phyloP scores from a whole-genome alignment of 1,284 basidiomycete species.

The Naganishia albida region DNA sequence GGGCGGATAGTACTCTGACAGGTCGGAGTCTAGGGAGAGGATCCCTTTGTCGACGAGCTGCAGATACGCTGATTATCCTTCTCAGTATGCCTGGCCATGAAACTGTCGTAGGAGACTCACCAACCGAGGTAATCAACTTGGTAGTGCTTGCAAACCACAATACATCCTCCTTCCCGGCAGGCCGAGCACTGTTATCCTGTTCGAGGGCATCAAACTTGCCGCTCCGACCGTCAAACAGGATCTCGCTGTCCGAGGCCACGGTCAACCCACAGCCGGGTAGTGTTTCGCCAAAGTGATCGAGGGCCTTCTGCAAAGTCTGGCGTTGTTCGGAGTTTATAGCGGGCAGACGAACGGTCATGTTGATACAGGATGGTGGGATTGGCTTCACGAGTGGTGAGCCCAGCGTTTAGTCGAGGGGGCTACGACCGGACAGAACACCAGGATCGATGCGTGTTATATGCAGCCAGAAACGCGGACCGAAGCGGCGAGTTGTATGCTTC shows the following conservation, averaged over 20 bases:
- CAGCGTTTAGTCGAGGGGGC: too few relatives aligned
- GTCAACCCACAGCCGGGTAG: conserved; percentile 37
- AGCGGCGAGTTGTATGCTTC: too few relatives aligned
- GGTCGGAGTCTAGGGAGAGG: conserved; percentile 38
- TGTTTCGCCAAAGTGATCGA: conserved; percentile 31
- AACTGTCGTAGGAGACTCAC: conserved; percentile 25
- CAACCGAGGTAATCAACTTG: conserved; percentile 43
- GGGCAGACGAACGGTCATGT: conserved; percentile 19
- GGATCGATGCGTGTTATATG: too few relatives aligned
- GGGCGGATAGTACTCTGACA: conserved; percentile 35
- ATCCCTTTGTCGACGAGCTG: conserved; percentile 42
- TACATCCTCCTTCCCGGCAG: conserved; percentile 34
- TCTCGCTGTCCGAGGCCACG: conserved; percentile 32
- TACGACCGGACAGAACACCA: too few relatives aligned
- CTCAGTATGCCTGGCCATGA: too few relatives aligned
- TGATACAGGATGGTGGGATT: neutral
- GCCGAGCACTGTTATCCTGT: neutral
- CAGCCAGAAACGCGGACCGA: too few relatives aligned
- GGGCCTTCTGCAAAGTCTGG: conserved; percentile 33
- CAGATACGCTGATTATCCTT: conserved; percentile 35
- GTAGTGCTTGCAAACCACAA: conserved; percentile 46
- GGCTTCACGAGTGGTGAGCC: neutral
- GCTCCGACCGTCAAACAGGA: conserved; percentile 36
- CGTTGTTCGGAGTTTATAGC: conserved; percentile 7
- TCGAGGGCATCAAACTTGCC: conserved; percentile 40